These are phyloP conservation scores for Limnomonas spitsbergensis DNA, from an alignment of 139 green algal genomes.

Conservation along the genomic window DNA sequence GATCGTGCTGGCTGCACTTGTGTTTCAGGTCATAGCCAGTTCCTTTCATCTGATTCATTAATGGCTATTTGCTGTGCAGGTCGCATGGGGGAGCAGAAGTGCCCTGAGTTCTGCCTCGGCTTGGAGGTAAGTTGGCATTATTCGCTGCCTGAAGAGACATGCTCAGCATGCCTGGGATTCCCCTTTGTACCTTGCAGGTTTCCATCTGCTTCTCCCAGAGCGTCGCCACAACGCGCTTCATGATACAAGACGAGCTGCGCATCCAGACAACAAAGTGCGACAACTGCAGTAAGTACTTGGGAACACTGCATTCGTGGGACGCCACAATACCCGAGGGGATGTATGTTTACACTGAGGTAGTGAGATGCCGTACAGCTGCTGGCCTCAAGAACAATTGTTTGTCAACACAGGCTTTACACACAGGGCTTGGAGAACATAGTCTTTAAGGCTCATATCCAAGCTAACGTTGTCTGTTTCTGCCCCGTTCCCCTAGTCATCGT, in stretches of 20 bases:
- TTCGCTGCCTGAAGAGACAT: neutral
- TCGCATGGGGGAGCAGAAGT: slow-evolving; percentile 52
- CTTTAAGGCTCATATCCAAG: no score
- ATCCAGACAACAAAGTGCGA: slow-evolving; percentile 70
- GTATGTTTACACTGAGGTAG: no score
- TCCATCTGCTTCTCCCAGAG: slow-evolving; percentile 58
- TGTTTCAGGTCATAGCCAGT: no score
- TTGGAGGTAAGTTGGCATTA: slow-evolving; percentile 49
- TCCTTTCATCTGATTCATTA: no score
- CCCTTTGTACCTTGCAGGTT: slow-evolving; percentile 32
- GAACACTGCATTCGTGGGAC: no score
- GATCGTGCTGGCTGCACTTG: neutral
- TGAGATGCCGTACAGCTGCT: no score
- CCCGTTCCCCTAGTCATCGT: slow-evolving; percentile 20
- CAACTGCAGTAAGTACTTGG: slow-evolving; percentile 70
- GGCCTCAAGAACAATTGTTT: no score
- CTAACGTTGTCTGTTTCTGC: no score
- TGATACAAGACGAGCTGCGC: slow-evolving; percentile 77
- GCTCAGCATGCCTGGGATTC: neutral
- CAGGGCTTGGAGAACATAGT: no score
- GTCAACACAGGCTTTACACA: no score
- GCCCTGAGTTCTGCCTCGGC: slow-evolving; percentile 71
- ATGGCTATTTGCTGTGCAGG: no score
- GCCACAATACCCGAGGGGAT: no score
- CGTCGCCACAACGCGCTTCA: slow-evolving; percentile 61